A percentile compares a stretch with the other conserved stretches of the same genome.
Evolutionary conservation across 768 basidiomycete species (phyloP).

Genomic region (Podaxis mareebaensis): DNA sequence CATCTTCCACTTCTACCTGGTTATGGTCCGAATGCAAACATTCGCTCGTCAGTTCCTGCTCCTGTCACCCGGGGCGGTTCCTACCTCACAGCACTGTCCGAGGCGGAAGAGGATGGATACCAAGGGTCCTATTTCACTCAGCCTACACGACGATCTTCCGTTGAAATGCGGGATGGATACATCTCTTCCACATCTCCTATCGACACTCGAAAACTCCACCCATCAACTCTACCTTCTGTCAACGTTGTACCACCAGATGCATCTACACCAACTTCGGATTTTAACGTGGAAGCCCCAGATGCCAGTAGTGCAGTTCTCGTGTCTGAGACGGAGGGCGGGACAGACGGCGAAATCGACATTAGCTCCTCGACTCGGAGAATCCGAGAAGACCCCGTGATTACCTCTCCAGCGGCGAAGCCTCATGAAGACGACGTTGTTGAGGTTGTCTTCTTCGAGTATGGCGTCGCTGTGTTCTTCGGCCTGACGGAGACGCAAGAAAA

Average conservation of each 20-base stretch:
- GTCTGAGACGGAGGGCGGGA: conserved; percentile 9
- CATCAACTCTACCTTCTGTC: not conserved
- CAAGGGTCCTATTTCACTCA: conserved; percentile 79
- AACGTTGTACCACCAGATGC: not conserved
- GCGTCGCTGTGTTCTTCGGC: conserved; percentile 92
- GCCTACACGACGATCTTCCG: conserved; percentile 32
- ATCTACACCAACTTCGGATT: not conserved
- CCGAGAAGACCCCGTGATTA: too few relatives aligned
- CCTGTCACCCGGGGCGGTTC: conserved; percentile 49
- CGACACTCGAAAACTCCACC: conserved; percentile 29
- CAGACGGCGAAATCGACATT: not conserved
- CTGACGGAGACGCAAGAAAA: conserved; percentile 77
- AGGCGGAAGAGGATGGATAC: conserved; percentile 90
- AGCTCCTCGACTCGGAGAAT: not conserved
- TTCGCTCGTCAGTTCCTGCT: conserved; percentile 79
- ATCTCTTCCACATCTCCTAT: conserved; percentile 52
- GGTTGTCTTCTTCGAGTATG: conserved; percentile 82
- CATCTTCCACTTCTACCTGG: conserved; percentile 90
- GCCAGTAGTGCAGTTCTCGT: not conserved
- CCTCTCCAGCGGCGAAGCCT: not conserved
- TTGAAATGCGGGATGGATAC: conserved; percentile 57
- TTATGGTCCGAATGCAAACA: conserved; percentile 79
- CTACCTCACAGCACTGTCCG: conserved; percentile 67
- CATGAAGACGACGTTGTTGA: conserved; percentile 58
- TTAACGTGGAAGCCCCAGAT: not conserved